Evolutionary conservation across 768 basidiomycete genomes (phyloP), one percentile per base, ranked within the genome.

Genomic region (Pleurotus tuber-regium): DNA sequence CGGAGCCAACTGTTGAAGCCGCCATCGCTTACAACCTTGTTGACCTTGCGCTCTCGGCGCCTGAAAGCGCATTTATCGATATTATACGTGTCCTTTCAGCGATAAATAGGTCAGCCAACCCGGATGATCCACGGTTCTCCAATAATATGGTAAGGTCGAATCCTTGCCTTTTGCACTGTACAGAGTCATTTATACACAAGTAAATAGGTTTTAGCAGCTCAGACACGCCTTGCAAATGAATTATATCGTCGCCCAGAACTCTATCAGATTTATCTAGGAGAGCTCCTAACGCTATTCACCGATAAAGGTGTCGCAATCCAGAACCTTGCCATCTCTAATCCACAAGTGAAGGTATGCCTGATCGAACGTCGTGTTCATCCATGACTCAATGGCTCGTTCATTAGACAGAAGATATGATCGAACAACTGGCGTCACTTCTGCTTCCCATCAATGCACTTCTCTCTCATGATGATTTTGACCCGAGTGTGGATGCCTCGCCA

Each of bases 241-340:
- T 64, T 96, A 23, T 69, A 77, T 58, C 77, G 78, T 33, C 78
- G 89, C 30, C 82, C 89, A 3, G 91, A 93, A 58, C 76, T 92
- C 11, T 90, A 88, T 57, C 82, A 85, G 50, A 71, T 77, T 4
- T 97, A 95, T 64, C 71, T 98, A 8, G 71, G 82, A n/a, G 93
- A 98, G 63, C 74, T 96, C 7, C 74, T 98, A 33, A 80, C 84
- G 0, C 73, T 97, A 12, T 97, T 96, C 64, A 82, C 85, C 4
- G 94, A 97, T 61, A 95, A 95, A 67, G 92, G 92, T 18, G 82
- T 94, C 10, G 87, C 86, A 4, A 91, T 96, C 25, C 94, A 97
- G 65, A 91, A 92, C 62, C 66, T 83, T 14, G 86, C 86, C 44
- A 79, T 83, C 2, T 73, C 80, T 1, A 83, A 84, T 55, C 79